Conservation (phyloP, 805 yeast species). For the Wickerhamiella bombiphila region DNA sequence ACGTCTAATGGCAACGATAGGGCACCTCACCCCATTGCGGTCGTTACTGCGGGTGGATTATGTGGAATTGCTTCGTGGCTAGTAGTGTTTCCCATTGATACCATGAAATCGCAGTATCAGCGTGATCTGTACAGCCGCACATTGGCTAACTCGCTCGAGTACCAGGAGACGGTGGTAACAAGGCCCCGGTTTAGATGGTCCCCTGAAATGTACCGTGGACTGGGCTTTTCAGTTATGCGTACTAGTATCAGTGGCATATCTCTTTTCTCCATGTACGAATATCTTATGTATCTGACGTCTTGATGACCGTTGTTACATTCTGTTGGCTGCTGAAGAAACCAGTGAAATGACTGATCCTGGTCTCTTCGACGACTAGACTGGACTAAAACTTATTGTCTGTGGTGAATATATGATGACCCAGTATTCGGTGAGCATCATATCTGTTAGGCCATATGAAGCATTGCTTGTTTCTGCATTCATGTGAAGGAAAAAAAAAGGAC, state of each 20-base stretch:
- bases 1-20: constrained; percentile 16
- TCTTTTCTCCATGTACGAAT: constrained; percentile 61
- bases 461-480: too few relatives aligned
- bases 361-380: too few relatives aligned
- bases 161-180: constrained; percentile 24
- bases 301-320: background rate
- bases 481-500: too few relatives aligned
- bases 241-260: constrained; percentile 61
- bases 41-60: constrained; percentile 61
- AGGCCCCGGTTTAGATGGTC: constrained; percentile 17
- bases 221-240: constrained; percentile 59
- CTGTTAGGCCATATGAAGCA: too few relatives aligned
- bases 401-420: too few relatives aligned
- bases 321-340: too few relatives aligned
- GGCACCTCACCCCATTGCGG: constrained; percentile 28
- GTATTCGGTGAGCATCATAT: too few relatives aligned
- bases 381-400: too few relatives aligned
- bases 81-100: constrained; percentile 65
- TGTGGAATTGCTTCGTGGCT: constrained; percentile 69
- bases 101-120: constrained; percentile 61
- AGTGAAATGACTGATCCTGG: too few relatives aligned
- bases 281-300: constrained; percentile 32
- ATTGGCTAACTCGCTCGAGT: constrained; percentile 35
- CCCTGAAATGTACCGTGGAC: constrained; percentile 55
- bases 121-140: constrained; percentile 58